Evolutionary conservation across 495 filamentous ascomycete species (phyloP), one percentile per base, ranked within the genome.

Genomic region (Hyphodiscus hymeniophilus): DNA sequence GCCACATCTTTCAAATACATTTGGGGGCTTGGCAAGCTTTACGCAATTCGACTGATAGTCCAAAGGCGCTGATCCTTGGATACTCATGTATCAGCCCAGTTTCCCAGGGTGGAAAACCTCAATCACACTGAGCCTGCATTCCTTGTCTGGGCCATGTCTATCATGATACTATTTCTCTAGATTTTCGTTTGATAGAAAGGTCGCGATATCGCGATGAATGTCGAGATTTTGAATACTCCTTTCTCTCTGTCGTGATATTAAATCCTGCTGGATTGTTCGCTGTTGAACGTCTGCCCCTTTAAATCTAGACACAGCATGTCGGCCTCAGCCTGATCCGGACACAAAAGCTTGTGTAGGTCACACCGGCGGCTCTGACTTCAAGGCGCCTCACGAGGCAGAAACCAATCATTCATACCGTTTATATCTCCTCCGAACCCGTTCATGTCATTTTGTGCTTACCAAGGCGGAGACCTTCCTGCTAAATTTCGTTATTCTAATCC

Each of bases 251-350:
- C 10, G 4, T 28, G 26, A 10, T 21, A 21, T 31, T n/a, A n/a
- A n/a, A n/a, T n/a, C n/a, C n/a, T n/a, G n/a, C n/a, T 43, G 21
- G 40, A 26, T 28, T 8, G 21, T 20, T 43, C 30, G 10, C 11
- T 16, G 12, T 26, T n/a, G 21, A 15, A 43, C 16, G 15, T 16
- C 16, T 28, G 6, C 6, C 7, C 16, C 40, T 23, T 10, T 5
- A 20, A 28, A 41, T 3, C 8, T 43, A 20, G 26, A 30, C 43
- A n/a, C 43, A 20, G 8, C 30, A 20, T 46, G 11, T 24, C 13
- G 28, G 18, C 26, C 33, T 36, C 43, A 46, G 43, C 43, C 43
- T 46, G 28, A 46, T 34, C 30, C 13, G 43, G 18, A 46, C 43
- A 18, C 28, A 43, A 7, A 4, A 42, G 21, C 40, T 23, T 23